Evolutionary conservation across 2,329 filamentous ascomycete genomes (phyloP), one percentile per base, ranked within the genome.

Genomic region (Gaeumannomyces sp.): DNA sequence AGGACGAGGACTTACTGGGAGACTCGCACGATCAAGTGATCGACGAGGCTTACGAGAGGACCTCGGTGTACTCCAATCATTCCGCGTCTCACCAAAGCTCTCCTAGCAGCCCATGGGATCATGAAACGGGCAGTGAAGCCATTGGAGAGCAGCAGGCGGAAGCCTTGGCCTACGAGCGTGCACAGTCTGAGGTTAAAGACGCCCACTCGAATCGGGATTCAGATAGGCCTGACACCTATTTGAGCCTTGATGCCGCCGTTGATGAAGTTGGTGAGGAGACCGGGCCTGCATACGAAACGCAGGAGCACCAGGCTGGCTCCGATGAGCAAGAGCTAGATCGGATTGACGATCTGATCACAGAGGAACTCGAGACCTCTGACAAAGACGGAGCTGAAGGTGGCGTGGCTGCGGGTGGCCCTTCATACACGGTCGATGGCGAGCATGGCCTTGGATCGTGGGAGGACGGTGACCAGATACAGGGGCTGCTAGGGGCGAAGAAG

Each of bases 1-100:
- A 58, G 2, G 65, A 65, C 27, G 63, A 66, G n/a, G 64, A n/a
- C 4, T 65, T 63, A 14, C 61, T 63, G 2, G 59, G 61, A 16
- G 25, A 33, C 10, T 53, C 33, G 22, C 38, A 64, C 35, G 62
- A 59, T 64, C 62, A 64, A 64, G 62, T 64, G 62, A 62, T 45
- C 59, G 59, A 56, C 28, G 61, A 29, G 16, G 50, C 64, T 16
- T 60, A 59, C 19, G 64, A 31, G 33, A 28, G 31, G 10, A 57
- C 50, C 8, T 45, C 56, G 16, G 62, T 33, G 4, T 28, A n/a
- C 25, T 63, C 62, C 28, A 25, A 22, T 10, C 56, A 59, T 19
- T 38, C 29, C 2, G 22, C 4, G 8, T 59, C 57, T 27, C 57
- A 13, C 25, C 27, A 59, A 59, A 59, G 59, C 28, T 60, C 59